Percentiles rank a stretch among this genome's conserved stretches.
These are phyloP conservation scores for Oryza meyeriana DNA, from an alignment of 176 grass and related monocot species.

Conservation along the genomic window DNA sequence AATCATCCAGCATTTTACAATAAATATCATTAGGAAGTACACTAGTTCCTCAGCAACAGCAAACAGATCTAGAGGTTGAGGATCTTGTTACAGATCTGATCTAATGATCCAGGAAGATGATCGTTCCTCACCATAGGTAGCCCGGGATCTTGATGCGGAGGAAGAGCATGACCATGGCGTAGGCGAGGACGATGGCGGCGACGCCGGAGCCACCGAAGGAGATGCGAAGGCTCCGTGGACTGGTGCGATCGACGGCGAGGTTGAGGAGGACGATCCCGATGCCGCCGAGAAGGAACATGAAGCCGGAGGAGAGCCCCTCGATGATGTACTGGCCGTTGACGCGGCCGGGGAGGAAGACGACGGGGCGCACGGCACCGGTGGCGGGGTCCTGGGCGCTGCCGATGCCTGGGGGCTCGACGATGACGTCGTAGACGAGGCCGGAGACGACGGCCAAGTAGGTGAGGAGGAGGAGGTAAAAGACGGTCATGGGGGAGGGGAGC, in stretches of 20 bases:
- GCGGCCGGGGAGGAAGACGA: constrained; percentile 85
- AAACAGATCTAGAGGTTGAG: constrained; percentile 15
- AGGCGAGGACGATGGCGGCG: constrained; percentile 56
- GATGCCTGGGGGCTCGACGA: constrained; percentile 91
- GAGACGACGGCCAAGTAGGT: constrained; percentile 95
- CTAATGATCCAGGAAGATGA: background rate
- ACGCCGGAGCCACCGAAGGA: constrained; percentile 67
- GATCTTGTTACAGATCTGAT: constrained; percentile 30
- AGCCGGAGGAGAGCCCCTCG: constrained; percentile 93
- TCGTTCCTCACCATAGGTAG: constrained; percentile 72
- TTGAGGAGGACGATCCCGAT: constrained; percentile 86
- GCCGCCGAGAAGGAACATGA: constrained; percentile 94
- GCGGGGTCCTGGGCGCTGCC: constrained; percentile 75
- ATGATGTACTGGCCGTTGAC: constrained; percentile 99
- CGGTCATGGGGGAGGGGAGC: constrained; percentile 79
- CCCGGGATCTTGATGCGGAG: constrained; percentile 87
- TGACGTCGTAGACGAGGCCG: constrained; percentile 89
- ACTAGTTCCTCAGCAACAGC: constrained; percentile 14
- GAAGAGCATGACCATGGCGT: constrained; percentile 92
- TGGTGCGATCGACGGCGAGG: constrained; percentile 74
- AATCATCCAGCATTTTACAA: constrained; percentile 16
- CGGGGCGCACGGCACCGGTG: constrained; percentile 76
- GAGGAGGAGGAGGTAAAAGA: constrained; percentile 78
- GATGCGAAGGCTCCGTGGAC: constrained; percentile 68
- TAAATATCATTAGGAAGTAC: constrained; percentile 23